Base-by-base conservation (phyloP, 1,284 basidiomycete genomes). In the Sphaerobolus stellatus region DNA sequence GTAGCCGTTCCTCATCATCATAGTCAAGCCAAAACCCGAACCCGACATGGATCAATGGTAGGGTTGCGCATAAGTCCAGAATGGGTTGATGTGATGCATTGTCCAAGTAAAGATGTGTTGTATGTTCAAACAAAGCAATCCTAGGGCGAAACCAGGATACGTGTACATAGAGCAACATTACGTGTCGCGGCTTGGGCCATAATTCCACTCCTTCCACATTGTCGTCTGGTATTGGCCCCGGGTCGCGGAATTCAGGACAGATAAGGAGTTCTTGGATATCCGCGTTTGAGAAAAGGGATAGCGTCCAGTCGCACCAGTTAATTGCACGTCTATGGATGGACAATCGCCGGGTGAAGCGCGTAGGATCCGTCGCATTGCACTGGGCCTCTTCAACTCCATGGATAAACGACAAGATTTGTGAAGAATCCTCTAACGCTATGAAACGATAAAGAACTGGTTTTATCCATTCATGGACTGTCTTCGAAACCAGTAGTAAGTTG, bases 51-150 rank as follows among this genome's bases (percentile, higher is more conserved):
- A 31, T 34, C 22, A 50, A 34, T 14, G 48, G 48, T 22, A 50
- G 3, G 11, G 20, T n/a, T n/a, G 22, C 8, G 48, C 48, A 50
- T 34, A 33, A 7, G 9, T 11, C 3, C 22, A 50, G 28, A 3
- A 24, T 11, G 4, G 48, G 7, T 22, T 28, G 16, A 11, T 16
- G 3, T 11, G 22, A 24, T n/a, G 22, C 33, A 36, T 50, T 22
- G 48, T 38, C 48, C 22, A 50, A 9, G 22, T 50, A 50, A 5
- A 50, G 48, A 22, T 50, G 48, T 18, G 48, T 50, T 11, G 29
- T 33, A 34, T 50, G 3, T 9, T 13, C 28, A 27, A 50, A 50
- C 22, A 50, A 8, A 4, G 20, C 16, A 20, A 22, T 30, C 4
- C 48, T 28, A 30, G 30, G 30, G 5, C n/a, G 7, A 20, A 50